Evolutionary conservation across 1,284 basidiomycete genomes (phyloP).

Genomic region (Ganoderma sinense): DNA sequence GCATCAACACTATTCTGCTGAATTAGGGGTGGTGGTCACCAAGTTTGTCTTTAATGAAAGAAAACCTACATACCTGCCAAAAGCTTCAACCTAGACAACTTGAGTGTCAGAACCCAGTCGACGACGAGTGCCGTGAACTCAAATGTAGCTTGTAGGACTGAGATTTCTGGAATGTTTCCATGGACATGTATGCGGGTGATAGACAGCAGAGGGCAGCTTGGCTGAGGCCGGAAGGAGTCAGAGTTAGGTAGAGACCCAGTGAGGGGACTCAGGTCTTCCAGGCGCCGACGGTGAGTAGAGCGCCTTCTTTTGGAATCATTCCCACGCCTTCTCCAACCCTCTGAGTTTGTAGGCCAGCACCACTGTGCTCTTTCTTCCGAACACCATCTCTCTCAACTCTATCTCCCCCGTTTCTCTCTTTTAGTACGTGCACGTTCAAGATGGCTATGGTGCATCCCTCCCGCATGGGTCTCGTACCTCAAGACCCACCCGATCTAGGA

Average conservation of each 20-base stretch:
- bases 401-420: not conserved
- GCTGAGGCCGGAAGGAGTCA: no score
- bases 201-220: no score
- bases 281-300: slow-evolving; percentile 1
- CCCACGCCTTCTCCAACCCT: not conserved
- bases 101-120: no score
- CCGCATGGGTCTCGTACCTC: slow-evolving; percentile 63
- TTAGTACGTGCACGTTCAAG: not conserved
- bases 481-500: slow-evolving; percentile 33
- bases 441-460: slow-evolving; percentile 76
- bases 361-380: not conserved
- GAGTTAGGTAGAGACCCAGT: no score
- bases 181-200: no score
- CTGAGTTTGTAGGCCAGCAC: not conserved
- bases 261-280: no score
- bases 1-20: not conserved
- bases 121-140: no score
- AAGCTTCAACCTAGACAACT: not conserved
- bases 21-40: not conserved
- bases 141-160: no score
- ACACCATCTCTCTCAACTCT: not conserved
- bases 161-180: no score
- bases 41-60: not conserved
- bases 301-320: not conserved
- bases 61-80: not conserved